Percentiles rank a stretch among this genome's conserved stretches.
Evolutionary conservation across 345 rosid genomes (phyloP).

Genomic region (Boechera retrofracta): DNA sequence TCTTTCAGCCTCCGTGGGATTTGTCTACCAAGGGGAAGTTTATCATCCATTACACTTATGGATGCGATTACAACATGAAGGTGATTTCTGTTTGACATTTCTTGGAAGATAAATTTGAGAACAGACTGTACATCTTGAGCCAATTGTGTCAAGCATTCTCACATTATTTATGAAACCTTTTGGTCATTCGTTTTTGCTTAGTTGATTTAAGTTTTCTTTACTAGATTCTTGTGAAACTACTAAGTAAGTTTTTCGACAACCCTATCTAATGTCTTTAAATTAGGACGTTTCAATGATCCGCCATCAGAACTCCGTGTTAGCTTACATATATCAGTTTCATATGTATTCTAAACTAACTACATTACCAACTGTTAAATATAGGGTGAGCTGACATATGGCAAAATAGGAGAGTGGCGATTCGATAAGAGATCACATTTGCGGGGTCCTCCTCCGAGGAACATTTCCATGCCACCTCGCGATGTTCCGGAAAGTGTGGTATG

Average conservation of each 20-base stretch:
- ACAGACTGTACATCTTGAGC: neutral
- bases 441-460: slow-evolving; percentile 81
- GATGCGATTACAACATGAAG: slow-evolving; percentile 92
- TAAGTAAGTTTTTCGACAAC: slow-evolving; percentile 4
- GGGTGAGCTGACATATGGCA: slow-evolving; percentile 91
- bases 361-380: slow-evolving; percentile 33
- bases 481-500: slow-evolving; percentile 99
- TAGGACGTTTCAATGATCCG: neutral
- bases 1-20: slow-evolving; percentile 99
- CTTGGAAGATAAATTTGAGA: neutral
- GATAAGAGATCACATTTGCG: slow-evolving; percentile 89
- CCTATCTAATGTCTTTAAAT: slow-evolving; percentile 11
- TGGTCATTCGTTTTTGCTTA: neutral
- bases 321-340: slow-evolving; percentile 3
- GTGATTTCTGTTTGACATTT: slow-evolving; percentile 45
- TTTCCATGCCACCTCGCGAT: slow-evolving; percentile 85
- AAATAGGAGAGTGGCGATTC: slow-evolving; percentile 91
- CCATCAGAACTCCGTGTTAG: neutral
- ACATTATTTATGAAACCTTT: slow-evolving; percentile 9
- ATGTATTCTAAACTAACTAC: slow-evolving; percentile 7
- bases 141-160: slow-evolving; percentile 3
- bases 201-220: slow-evolving; percentile 7
- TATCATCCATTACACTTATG: slow-evolving; percentile 95
- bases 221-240: neutral
- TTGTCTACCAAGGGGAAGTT: slow-evolving; percentile 63